Percentiles rank a stretch among this genome's conserved stretches.
These are phyloP conservation scores for Akebia trifoliata DNA, from an alignment of 164 flowering plant species.

Conservation along the genomic window DNA sequence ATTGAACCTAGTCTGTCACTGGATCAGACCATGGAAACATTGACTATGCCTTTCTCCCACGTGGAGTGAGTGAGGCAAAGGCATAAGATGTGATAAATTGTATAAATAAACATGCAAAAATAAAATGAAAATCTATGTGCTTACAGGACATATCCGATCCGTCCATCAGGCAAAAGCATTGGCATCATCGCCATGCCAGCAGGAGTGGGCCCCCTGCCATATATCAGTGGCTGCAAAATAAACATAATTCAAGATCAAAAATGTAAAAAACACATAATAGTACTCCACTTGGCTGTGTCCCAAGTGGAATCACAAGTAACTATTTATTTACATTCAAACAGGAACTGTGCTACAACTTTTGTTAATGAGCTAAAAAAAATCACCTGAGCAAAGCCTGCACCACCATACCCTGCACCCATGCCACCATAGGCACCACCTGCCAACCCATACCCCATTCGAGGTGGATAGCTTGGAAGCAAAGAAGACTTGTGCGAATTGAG, in stretches of 20 bases:
- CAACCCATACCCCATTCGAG: constrained; percentile 63
- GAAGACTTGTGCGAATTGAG: constrained; percentile 46
- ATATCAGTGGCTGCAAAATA: constrained; percentile 63
- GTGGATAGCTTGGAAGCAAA: constrained; percentile 52
- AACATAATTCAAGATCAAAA: not conserved
- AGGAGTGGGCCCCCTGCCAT: constrained; percentile 72
- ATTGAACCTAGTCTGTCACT: too few relatives aligned
- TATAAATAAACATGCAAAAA: not conserved
- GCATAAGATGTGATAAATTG: not conserved
- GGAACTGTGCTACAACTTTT: too few relatives aligned
- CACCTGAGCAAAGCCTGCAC: constrained; percentile 60
- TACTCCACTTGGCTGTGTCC: too few relatives aligned
- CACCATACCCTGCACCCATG: constrained; percentile 58
- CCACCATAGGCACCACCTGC: constrained; percentile 57
- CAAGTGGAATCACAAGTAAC: too few relatives aligned
- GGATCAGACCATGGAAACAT: too few relatives aligned
- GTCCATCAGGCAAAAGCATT: constrained; percentile 85
- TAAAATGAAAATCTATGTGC: constrained; percentile 12
- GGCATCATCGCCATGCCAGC: constrained; percentile 93
- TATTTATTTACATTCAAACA: too few relatives aligned
- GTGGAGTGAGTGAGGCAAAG: not conserved
- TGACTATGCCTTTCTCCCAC: not conserved
- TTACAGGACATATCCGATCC: constrained; percentile 89
- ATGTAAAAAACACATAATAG: too few relatives aligned
- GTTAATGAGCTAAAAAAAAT: too few relatives aligned